These are phyloP conservation scores for Globisporangium paddicum DNA, from an alignment of 352 stramenopile genomes.

Conservation along the genomic window DNA sequence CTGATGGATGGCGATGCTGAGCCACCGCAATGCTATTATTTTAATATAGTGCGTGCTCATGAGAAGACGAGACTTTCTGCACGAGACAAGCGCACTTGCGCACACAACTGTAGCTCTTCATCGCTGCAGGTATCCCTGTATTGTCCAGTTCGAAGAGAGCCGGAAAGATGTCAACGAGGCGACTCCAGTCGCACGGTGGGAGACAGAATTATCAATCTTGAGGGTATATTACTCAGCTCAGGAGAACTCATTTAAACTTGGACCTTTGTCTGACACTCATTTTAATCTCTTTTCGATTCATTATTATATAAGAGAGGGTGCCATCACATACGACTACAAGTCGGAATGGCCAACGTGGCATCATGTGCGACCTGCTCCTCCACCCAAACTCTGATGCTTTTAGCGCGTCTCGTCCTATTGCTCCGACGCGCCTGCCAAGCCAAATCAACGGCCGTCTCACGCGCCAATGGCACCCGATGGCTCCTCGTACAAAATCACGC, in stretches of 20 bases:
- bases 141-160: neutral
- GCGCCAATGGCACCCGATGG: neutral
- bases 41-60: no score
- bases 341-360: neutral
- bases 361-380: neutral
- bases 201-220: neutral
- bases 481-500: conserved; percentile 17
- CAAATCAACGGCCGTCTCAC: no score
- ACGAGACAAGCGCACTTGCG: neutral
- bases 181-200: neutral
- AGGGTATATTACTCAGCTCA: neutral
- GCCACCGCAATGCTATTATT: no score
- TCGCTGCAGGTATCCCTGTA: neutral
- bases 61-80: neutral
- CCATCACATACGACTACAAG: neutral
- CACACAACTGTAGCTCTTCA: neutral
- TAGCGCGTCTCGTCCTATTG: no score
- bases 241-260: neutral
- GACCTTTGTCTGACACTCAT: no score
- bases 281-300: neutral
- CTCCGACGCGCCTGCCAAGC: no score
- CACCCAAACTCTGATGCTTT: no score
- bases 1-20: no score
- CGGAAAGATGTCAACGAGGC: neutral
- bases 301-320: neutral